phyloP scores from a whole-genome alignment of 228 moss, liverwort and hornwort species.

The Sphagnum fallax region DNA sequence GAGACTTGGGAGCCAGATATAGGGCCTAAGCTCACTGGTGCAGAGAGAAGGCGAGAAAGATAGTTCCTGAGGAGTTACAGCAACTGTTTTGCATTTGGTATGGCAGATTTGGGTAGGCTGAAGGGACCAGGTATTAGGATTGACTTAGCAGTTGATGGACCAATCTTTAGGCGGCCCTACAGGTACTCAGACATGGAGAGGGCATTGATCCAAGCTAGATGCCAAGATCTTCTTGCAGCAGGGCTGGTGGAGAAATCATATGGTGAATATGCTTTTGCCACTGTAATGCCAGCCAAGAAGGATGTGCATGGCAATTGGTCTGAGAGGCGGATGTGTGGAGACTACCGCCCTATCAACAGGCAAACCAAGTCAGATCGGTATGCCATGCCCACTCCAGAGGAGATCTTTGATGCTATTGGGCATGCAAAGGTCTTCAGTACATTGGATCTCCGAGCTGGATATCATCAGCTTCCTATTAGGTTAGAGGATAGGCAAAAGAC shows the following conservation, averaged over 20 bases:
- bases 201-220: neutral
- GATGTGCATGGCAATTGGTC: no score
- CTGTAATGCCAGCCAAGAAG: neutral
- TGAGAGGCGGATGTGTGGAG: no score
- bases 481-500: neutral
- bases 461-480: neutral
- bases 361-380: no score
- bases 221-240: neutral
- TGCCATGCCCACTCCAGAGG: no score
- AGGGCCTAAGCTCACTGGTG: neutral
- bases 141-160: neutral
- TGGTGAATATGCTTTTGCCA: slow-evolving; percentile 2
- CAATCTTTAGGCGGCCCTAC: slow-evolving; percentile 1
- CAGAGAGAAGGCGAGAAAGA: neutral
- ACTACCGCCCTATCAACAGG: no score
- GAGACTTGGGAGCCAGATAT: neutral
- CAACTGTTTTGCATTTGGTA: slow-evolving; percentile 3
- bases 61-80: neutral
- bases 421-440: slow-evolving; percentile 1
- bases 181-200: slow-evolving; percentile 3
- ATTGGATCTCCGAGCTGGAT: neutral
- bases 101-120: neutral
- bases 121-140: neutral
- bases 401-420: slow-evolving; percentile 7
- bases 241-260: neutral